Evolutionary conservation across 2,329 filamentous ascomycete genomes (phyloP).

Genomic region (Lachnellula cervina): DNA sequence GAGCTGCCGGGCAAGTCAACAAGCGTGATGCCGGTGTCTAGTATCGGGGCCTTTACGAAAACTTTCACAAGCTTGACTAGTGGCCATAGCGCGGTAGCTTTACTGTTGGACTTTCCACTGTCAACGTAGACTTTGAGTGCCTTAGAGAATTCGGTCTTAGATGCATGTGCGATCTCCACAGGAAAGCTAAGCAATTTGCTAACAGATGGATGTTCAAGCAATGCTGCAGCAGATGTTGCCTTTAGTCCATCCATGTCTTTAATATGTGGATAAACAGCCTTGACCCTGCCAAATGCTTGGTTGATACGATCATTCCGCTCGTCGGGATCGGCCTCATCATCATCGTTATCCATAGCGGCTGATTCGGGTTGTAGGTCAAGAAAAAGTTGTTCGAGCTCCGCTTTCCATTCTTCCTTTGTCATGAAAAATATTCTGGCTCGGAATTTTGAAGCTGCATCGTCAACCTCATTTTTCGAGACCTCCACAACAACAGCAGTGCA

Average conservation of each 20-base stretch:
- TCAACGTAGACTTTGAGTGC: slow-evolving; percentile 15
- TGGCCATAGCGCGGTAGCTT: slow-evolving; percentile 37
- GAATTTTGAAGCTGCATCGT: slow-evolving; percentile 30
- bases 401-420: slow-evolving; percentile 36
- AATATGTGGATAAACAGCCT: slow-evolving; percentile 37
- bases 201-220: slow-evolving; percentile 1
- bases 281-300: slow-evolving; percentile 41
- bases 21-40: slow-evolving; percentile 45
- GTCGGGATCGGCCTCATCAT: slow-evolving; percentile 32
- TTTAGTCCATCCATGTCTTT: slow-evolving; percentile 33
- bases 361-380: slow-evolving; percentile 32
- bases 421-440: slow-evolving; percentile 43
- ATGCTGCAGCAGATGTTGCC: slow-evolving; percentile 8
- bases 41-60: slow-evolving; percentile 40
- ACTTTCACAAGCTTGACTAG: slow-evolving; percentile 36
- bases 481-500: slow-evolving; percentile 45
- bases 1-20: slow-evolving; percentile 51
- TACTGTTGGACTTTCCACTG: slow-evolving; percentile 6
- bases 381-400: slow-evolving; percentile 36
- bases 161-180: background rate
- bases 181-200: slow-evolving; percentile 8
- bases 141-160: slow-evolving; percentile 2
- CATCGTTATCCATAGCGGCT: slow-evolving; percentile 20
- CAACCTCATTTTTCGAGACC: slow-evolving; percentile 38
- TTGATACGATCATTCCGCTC: slow-evolving; percentile 15